Evolutionary conservation across 345 rosid species (phyloP).

Genomic region (Eucalyptus sp.): DNA sequence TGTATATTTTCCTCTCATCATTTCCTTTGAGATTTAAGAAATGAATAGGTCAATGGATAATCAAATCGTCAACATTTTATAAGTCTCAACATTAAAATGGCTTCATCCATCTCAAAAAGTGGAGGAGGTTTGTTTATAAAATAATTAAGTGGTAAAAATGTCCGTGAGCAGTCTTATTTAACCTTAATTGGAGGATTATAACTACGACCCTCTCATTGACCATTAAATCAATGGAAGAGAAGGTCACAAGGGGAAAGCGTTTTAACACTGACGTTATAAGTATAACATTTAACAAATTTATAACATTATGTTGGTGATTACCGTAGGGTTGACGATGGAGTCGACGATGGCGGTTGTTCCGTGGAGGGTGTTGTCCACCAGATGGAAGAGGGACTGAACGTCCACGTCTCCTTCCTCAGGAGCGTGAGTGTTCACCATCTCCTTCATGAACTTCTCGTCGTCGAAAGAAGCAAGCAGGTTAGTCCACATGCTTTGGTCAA

Average conservation of each 20-base stretch:
- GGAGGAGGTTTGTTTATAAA: not conserved
- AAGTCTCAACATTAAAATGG: not conserved
- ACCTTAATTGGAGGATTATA: not conserved
- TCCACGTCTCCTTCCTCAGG: not conserved
- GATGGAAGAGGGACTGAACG: not conserved
- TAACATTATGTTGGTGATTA: not conserved
- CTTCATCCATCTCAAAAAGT: not conserved
- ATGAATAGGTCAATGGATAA: not conserved
- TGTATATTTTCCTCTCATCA: not conserved
- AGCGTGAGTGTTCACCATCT: not conserved
- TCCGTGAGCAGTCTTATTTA: not conserved
- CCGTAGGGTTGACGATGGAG: not conserved
- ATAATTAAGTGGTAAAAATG: not conserved
- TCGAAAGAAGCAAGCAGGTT: not conserved
- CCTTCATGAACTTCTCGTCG: not conserved
- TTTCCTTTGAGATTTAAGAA: not conserved
- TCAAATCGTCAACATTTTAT: not conserved
- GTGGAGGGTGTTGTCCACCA: not conserved
- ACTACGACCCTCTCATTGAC: not conserved
- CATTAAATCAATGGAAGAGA: not conserved
- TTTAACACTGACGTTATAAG: not conserved
- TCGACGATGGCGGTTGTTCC: not conserved
- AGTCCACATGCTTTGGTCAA: not conserved
- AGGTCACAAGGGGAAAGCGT: not conserved
- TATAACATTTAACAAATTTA: no score